Evolutionary conservation across 148 eudicot species (phyloP), one percentile per base, ranked within the genome.

Genomic region (Beta vulgaris): DNA sequence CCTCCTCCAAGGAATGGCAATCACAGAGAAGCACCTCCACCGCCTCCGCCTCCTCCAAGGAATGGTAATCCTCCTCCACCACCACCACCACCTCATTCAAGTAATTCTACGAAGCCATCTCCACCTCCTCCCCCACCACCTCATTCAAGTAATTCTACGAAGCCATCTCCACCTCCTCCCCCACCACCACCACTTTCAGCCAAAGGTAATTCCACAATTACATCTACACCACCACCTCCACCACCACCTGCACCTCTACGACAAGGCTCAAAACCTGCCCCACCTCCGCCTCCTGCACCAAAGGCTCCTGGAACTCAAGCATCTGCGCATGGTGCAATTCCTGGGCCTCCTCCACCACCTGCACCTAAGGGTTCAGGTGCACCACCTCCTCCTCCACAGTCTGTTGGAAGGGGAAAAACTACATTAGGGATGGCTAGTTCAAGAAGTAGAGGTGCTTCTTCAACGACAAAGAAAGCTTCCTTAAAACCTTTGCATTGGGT

Each of bases 401-500:
- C 93, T 79, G 21, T 80, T 57, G 97, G 88, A 23, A 82, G 85
- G 83, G 92, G 90, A 64, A 88, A 84, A 84, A 71, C 82, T 59
- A 72, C 84, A 48, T 66, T 80, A 40, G 87, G 80, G 37, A 44
- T 76, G 59, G 63, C 86, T 74, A 72, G 59, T 77, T 86, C 80
- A 79, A 91, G 87, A 88, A 87, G 88, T 65, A 84, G 91, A 79
- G 78, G 66, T 57, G 77, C 74, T 55, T 68, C 76, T 53, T 84
- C 88, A 64, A 77, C 91, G 35, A 87, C 90, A 15, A 95, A 92
- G 81, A 88, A 79, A 84, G 68, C 88, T 73, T 85, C 97, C 21
- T 78, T 95, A 72, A 95, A 89, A 81, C 96, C 98, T 46, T 85
- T 95, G 73, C 98, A 95, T 77, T 95, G 98, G 98, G 90, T 87